These are phyloP conservation scores for Aspergillus aculeatinus DNA, from an alignment of 2,329 filamentous ascomycete genomes.

Conservation along the genomic window DNA sequence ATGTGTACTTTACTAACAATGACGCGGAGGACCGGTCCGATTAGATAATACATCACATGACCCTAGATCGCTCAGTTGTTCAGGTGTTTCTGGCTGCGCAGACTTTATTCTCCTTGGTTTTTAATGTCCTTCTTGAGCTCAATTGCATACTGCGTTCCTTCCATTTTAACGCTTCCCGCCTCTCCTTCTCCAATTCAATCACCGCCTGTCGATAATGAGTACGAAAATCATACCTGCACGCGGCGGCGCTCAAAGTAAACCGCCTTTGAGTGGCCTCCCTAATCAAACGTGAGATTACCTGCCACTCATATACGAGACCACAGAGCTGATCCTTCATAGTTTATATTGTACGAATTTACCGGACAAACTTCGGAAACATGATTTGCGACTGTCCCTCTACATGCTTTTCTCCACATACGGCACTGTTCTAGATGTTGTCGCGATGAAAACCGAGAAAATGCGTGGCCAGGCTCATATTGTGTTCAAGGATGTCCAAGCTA, in stretches of 20 bases:
- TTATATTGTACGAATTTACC: constrained; percentile 89
- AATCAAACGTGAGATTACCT: constrained; percentile 67
- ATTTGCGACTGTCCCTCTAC: constrained; percentile 84
- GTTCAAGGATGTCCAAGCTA: constrained; percentile 84
- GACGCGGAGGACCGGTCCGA: constrained; percentile 19
- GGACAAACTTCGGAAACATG: constrained; percentile 83
- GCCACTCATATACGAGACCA: constrained; percentile 2
- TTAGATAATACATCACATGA: constrained; percentile 28
- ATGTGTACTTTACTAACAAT: not conserved
- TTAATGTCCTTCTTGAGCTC: not conserved
- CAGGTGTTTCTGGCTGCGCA: not conserved
- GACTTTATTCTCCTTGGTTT: not conserved
- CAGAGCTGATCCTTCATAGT: constrained; percentile 47
- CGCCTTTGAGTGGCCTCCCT: constrained; percentile 56
- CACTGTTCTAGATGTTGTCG: constrained; percentile 85
- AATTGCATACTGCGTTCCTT: not conserved
- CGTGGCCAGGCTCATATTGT: constrained; percentile 92
- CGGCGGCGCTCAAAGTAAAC: constrained; percentile 39
- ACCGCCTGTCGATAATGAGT: constrained; percentile 30
- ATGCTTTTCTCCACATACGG: constrained; percentile 93
- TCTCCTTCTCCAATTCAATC: not conserved
- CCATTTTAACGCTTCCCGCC: not conserved
- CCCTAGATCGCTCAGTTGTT: not conserved
- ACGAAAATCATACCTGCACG: constrained; percentile 43
- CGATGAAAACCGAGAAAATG: constrained; percentile 87